Conservation (phyloP, 192 early-diverging fungal species). For the Coemansia sp. region DNA sequence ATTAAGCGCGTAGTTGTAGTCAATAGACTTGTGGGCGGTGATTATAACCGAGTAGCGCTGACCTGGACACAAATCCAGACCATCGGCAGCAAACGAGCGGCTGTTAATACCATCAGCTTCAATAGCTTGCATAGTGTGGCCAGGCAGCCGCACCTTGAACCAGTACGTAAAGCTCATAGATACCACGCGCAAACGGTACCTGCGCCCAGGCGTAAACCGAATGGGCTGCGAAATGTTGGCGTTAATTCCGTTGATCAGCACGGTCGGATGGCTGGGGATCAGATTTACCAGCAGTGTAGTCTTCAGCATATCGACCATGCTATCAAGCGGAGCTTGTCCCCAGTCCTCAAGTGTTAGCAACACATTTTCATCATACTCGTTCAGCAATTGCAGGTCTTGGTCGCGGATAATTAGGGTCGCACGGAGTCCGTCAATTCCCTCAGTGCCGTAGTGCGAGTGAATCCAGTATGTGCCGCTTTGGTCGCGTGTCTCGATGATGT, state of each 20-base stretch:
- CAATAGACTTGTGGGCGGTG: conserved; percentile 58
- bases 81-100: conserved; percentile 54
- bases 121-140: conserved; percentile 73
- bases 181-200: conserved; percentile 77
- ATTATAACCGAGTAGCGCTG: conserved; percentile 81
- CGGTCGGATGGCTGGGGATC: not conserved
- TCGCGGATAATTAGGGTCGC: conserved; percentile 65
- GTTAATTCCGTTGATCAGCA: conserved; percentile 37
- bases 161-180: conserved; percentile 68
- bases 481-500: conserved; percentile 52
- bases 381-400: not conserved
- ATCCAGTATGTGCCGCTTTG: conserved; percentile 77
- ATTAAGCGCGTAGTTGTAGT: conserved; percentile 67
- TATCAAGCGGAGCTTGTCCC: conserved; percentile 36
- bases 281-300: conserved; percentile 46
- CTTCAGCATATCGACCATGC: conserved; percentile 2
- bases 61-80: conserved; percentile 62
- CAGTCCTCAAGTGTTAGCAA: conserved; percentile 63
- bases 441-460: conserved; percentile 63
- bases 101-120: conserved; percentile 75
- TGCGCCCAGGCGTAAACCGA: conserved; percentile 69
- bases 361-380: conserved; percentile 63
- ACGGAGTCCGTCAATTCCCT: conserved; percentile 77
- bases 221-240: conserved; percentile 56
- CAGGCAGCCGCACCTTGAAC: conserved; percentile 72